Conservation (phyloP, 2,329 filamentous ascomycete species). For the Exophiala sideris region DNA sequence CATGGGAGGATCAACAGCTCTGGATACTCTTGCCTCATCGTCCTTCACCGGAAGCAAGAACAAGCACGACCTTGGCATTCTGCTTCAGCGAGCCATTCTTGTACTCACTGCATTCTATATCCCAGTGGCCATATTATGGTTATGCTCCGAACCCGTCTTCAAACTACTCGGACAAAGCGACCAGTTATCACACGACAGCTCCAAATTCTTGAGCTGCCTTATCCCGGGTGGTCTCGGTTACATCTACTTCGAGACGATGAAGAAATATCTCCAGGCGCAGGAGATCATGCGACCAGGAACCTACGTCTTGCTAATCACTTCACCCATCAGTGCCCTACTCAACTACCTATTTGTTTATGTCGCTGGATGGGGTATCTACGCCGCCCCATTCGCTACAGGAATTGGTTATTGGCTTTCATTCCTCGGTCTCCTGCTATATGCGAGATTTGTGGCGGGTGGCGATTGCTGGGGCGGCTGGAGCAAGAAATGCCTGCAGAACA, state of each 20-base stretch:
- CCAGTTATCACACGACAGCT: constrained; percentile 69
- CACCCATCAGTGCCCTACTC: constrained; percentile 56
- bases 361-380: constrained; percentile 67
- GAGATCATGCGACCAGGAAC: constrained; percentile 64
- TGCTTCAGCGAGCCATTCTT: constrained; percentile 73
- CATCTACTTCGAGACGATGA: constrained; percentile 79
- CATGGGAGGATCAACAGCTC: constrained; percentile 77
- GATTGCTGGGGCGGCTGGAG: constrained; percentile 78
- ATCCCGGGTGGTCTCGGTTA: constrained; percentile 82
- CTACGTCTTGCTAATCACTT: constrained; percentile 60
- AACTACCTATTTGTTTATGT: constrained; percentile 71
- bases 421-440: constrained; percentile 68
- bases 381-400: constrained; percentile 76
- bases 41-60: constrained; percentile 78
- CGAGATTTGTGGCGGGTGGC: constrained; percentile 65
- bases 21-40: constrained; percentile 80
- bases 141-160: constrained; percentile 71
- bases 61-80: constrained; percentile 72
- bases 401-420: constrained; percentile 86
- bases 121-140: constrained; percentile 70
- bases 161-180: constrained; percentile 71
- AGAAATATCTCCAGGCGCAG: constrained; percentile 58
- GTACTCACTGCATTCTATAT: constrained; percentile 70
- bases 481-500: constrained; percentile 61
- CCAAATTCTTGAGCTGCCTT: constrained; percentile 67